Base-by-base conservation (phyloP, 2,329 filamentous ascomycete genomes). In the Cadophora sp. region DNA sequence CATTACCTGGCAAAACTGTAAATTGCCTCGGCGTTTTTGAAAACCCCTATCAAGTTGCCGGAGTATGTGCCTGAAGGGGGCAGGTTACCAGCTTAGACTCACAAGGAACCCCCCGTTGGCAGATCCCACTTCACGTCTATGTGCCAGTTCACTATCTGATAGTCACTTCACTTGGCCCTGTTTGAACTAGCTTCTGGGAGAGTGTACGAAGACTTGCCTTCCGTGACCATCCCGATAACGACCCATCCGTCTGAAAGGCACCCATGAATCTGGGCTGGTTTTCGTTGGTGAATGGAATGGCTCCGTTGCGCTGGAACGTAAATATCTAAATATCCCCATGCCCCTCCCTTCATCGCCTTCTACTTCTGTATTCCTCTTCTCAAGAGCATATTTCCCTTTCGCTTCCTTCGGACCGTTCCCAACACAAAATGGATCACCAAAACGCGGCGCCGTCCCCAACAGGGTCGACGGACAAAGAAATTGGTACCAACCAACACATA, bases 401-500 rank as follows among this genome's bases (percentile, higher is more conserved):
- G 24, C 33, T 6, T 13, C 8, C 24, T 22, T 41, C 39, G 9
- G 30, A 8, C 39, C 24, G 58, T 4, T 51, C 51, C 51, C 48
- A 61, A 24, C 27, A 20, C 53, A 65, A 27, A 9, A 60, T 66
- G 62, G 50, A 64, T 36, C 58, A 64, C 33, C 22, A 66, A 24
- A 50, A 55, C 24, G 45, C 24, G 50, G 20, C 58, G 14, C 39
- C 22, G 24, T 73, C 72, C 55, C 59, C 60, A n/a, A 33, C 70
- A 22, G 59, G 39, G n/a, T 72, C 73, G n/a, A 36, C 70, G 11
- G 68, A 72, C 14, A 75, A 75, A 59, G 70, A 72, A 11, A 43
- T 65, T 14, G 14, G 27, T 6, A 24, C 20, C 16, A 4, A 47
- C 8, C 27, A 67, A 45, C 66, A 75, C 58, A 62, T 74, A 9